A percentile compares a stretch with the other conserved stretches of the same genome.
Conservation (phyloP, 1,139 yeast species). For the Geotrichum phurueaensis region DNA sequence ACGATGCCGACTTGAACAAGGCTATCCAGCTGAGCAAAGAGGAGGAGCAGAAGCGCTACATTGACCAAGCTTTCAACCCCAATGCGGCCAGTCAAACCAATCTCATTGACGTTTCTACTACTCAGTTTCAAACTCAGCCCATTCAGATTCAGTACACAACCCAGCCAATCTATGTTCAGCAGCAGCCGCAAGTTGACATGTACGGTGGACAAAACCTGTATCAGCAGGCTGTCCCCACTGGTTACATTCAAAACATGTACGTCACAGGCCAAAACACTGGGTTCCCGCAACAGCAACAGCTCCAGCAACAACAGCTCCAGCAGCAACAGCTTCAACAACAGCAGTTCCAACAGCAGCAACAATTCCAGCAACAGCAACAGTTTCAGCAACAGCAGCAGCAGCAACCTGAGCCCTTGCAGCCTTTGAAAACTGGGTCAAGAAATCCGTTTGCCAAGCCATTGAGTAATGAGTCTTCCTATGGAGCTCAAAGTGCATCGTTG, state of each 20-base stretch:
- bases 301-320: constrained; percentile 26
- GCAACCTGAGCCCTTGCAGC: constrained; percentile 44
- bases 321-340: constrained; percentile 38
- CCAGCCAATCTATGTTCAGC: background rate
- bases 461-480: constrained; percentile 22
- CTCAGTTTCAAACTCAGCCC: constrained; percentile 15
- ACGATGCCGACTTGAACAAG: constrained; percentile 57
- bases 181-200: background rate
- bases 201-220: background rate
- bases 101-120: constrained; percentile 24
- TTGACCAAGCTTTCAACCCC: background rate
- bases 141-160: constrained; percentile 21
- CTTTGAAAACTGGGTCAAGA: constrained; percentile 75
- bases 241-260: constrained; percentile 35
- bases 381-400: constrained; percentile 33
- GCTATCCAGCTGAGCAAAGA: constrained; percentile 82
- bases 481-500: constrained; percentile 21
- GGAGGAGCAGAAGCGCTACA: constrained; percentile 49
- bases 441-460: constrained; percentile 73
- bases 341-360: constrained; percentile 1
- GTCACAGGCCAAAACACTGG: constrained; percentile 24
- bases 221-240: constrained; percentile 1
- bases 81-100: constrained; percentile 26
- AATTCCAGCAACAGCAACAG: constrained; percentile 35
- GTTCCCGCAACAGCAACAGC: constrained; percentile 28